A percentile compares a stretch with the other conserved stretches of the same genome.
These are phyloP conservation scores for Ustilago hordei DNA, from an alignment of 1,284 basidiomycete genomes.

Conservation along the genomic window DNA sequence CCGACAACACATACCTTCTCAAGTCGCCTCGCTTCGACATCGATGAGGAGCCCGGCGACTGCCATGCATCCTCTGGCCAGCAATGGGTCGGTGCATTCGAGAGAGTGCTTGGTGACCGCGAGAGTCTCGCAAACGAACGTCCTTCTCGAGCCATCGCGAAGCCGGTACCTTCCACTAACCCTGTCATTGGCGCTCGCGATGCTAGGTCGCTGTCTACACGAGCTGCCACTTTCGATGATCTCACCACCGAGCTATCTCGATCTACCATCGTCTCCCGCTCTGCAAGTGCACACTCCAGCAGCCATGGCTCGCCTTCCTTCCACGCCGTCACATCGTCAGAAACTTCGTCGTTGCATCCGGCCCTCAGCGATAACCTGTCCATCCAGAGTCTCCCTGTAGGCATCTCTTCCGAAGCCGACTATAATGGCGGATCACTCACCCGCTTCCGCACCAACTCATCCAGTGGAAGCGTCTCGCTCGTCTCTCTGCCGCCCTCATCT, in stretches of 20 bases:
- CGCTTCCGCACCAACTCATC: constrained; percentile 48
- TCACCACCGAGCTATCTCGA: constrained; percentile 13
- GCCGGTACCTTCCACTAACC: constrained; percentile 25
- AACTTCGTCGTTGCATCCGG: background rate
- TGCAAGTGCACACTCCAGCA: constrained; percentile 38
- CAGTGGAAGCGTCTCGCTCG: constrained; percentile 41
- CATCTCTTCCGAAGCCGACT: constrained; percentile 18
- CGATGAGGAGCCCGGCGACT: constrained; percentile 55
- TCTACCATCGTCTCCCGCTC: constrained; percentile 29
- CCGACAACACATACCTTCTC: constrained; percentile 24
- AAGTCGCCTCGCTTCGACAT: constrained; percentile 51
- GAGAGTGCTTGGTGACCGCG: constrained; percentile 63
- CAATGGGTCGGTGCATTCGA: constrained; percentile 66
- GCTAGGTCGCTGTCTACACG: constrained; percentile 17
- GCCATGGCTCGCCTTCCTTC: constrained; percentile 33
- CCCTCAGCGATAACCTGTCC: constrained; percentile 9
- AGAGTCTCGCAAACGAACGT: constrained; percentile 40
- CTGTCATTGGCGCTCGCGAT: constrained; percentile 41
- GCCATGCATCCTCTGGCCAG: constrained; percentile 18
- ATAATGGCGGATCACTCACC: constrained; percentile 24
- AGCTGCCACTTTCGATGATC: constrained; percentile 22
- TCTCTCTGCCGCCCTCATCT: constrained; percentile 41
- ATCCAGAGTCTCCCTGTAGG: constrained; percentile 5
- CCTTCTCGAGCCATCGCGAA: constrained; percentile 32
- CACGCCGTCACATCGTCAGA: constrained; percentile 14